A percentile compares a stretch with the other conserved stretches of the same genome.
These are phyloP conservation scores for Angomonas desouzai DNA, from an alignment of 208 protist genomes.

Conservation along the genomic window DNA sequence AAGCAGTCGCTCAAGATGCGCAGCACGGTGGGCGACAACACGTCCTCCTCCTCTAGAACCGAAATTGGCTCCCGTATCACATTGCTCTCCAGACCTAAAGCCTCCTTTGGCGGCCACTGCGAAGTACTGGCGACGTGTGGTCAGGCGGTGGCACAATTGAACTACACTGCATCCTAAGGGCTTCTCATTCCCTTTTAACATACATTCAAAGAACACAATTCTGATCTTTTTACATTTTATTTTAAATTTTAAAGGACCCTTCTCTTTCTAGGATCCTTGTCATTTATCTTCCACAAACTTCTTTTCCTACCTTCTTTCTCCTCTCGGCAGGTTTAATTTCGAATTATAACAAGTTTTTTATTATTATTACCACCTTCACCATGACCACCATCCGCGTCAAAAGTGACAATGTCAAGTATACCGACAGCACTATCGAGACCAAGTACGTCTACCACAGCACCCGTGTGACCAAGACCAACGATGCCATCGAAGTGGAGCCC, in stretches of 20 bases:
- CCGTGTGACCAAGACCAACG: slow-evolving; percentile 10
- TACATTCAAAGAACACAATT: too few relatives aligned
- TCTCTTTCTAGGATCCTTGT: too few relatives aligned
- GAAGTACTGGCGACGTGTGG: slow-evolving; percentile 64
- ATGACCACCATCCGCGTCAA: slow-evolving; percentile 5
- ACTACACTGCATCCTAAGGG: slow-evolving; percentile 28
- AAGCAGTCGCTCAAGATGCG: slow-evolving; percentile 12
- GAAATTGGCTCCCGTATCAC: slow-evolving; percentile 55
- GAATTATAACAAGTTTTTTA: not conserved
- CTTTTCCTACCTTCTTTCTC: slow-evolving; percentile 9
- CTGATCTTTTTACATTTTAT: too few relatives aligned
- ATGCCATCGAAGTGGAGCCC: slow-evolving; percentile 69
- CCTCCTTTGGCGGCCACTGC: slow-evolving; percentile 51
- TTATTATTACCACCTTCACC: slow-evolving; percentile 9
- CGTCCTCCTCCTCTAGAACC: slow-evolving; percentile 12
- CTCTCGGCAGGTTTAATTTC: not conserved
- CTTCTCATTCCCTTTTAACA: too few relatives aligned
- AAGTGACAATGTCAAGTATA: slow-evolving; percentile 13
- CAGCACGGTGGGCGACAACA: not conserved
- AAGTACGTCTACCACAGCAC: slow-evolving; percentile 14
- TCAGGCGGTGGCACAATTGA: slow-evolving; percentile 66
- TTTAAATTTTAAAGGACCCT: too few relatives aligned
- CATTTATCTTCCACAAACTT: too few relatives aligned
- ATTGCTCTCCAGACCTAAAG: slow-evolving; percentile 40
- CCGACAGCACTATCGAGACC: slow-evolving; percentile 1